phyloP scores from a whole-genome alignment of 2,329 filamentous ascomycete genomes.

The Ophiostoma sp. region DNA sequence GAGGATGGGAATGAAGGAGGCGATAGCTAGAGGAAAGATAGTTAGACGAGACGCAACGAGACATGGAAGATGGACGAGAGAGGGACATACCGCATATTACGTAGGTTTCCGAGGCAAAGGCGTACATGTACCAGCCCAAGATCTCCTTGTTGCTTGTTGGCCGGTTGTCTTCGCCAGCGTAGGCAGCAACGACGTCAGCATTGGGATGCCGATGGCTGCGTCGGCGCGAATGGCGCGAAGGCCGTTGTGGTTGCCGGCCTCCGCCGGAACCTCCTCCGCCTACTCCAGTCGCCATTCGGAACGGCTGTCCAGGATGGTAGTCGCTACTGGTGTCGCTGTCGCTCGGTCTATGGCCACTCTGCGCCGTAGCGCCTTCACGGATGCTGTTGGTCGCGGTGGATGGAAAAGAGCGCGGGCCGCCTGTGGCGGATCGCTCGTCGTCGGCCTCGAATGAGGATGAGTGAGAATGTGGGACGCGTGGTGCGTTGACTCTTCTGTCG shows the following conservation, averaged over 20 bases:
- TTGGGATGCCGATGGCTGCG: constrained; percentile 38
- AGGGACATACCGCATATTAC: constrained; percentile 77
- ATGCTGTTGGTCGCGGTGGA: constrained; percentile 20
- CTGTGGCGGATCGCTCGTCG: constrained; percentile 61
- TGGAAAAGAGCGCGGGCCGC: constrained; percentile 27
- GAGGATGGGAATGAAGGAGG: constrained; percentile 92
- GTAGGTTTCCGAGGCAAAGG: constrained; percentile 94
- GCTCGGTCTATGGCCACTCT: background rate
- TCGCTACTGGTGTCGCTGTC: constrained; percentile 20
- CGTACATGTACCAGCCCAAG: constrained; percentile 92
- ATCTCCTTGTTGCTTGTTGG: constrained; percentile 86
- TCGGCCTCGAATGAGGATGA: constrained; percentile 68
- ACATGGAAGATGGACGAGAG: background rate
- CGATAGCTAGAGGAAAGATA: constrained; percentile 41
- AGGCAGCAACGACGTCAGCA: constrained; percentile 49
- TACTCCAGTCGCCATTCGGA: constrained; percentile 21
- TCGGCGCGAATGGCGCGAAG: constrained; percentile 40
- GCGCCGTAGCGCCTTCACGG: background rate
- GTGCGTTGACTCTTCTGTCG: background rate
- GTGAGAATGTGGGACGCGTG: constrained; percentile 54
- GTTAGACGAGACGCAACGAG: background rate
- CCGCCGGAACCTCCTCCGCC: background rate
- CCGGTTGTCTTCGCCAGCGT: constrained; percentile 83
- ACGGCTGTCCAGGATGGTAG: constrained; percentile 13
- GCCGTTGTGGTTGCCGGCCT: constrained; percentile 29